Evolutionary conservation across 202 grass and related monocot species (phyloP), one percentile per base, ranked within the genome.

Genomic region (Cymbopogon flexuosus): DNA sequence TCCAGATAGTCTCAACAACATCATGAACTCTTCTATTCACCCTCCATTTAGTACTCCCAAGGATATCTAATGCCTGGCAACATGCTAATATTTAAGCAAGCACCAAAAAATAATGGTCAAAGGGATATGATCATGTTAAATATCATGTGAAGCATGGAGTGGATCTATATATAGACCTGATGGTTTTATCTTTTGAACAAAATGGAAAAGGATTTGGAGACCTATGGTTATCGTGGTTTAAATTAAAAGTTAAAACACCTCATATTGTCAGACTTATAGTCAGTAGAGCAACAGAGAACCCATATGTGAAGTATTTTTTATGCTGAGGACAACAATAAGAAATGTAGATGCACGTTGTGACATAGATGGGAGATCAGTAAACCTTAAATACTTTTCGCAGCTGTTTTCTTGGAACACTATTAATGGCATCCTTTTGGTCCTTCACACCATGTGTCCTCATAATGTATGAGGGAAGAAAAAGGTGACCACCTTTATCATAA

Each of bases 1-100:
- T 89, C 94, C 94, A 97, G 76, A 92, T 79, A 90, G 78, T 80
- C 75, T 97, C 91, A 72, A 97, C 79, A 67, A 88, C 76, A 89
- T 94, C 86, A 85, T 94, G 85, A 73, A 97, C 76, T 73, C 84
- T 90, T 89, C 81, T 89, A 87, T 97, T 94, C 87, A 97, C 81
- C 75, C 94, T 91, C 94, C 94, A 97, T 88, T 97, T 97, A 18
- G 91, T 97, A 85, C 76, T 86, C 77, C 94, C 94, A 81, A 97
- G 91, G 51, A 86, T 90, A 89, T 97, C 91, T 78, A 97, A 80
- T 82, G 94, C 92, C 94, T 97, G 72, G 16, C 45, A 79, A 78
- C 78, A 88, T 72, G 43, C 54, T 59, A 67, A 89, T 62, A 59
- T 27, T 61, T 39, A 75, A 81, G 72, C 57, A 78, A n/a, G 45